Conservation (phyloP, 2,329 filamentous ascomycete genomes). For the Spiromastix sp. region DNA sequence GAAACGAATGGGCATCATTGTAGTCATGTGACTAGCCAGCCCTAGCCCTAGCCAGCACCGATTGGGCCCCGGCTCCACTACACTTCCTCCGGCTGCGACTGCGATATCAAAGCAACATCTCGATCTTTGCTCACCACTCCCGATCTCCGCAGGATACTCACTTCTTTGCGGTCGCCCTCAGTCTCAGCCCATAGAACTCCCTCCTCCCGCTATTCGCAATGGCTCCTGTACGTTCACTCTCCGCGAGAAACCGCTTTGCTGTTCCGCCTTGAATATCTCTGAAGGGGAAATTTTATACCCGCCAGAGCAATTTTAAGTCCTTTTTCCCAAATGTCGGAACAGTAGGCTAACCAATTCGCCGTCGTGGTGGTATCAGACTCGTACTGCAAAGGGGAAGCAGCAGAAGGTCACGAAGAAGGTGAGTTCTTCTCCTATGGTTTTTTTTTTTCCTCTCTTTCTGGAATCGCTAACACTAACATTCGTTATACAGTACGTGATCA, state of each 20-base stretch:
- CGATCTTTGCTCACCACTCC: too few relatives aligned
- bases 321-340: slow-evolving; percentile 39
- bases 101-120: too few relatives aligned
- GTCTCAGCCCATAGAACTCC: slow-evolving; percentile 18
- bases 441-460: background rate
- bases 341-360: slow-evolving; percentile 80
- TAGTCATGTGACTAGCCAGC: too few relatives aligned
- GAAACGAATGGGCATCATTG: too few relatives aligned
- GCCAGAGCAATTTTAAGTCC: too few relatives aligned
- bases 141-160: slow-evolving; percentile 77
- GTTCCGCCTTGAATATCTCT: slow-evolving; percentile 49
- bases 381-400: too few relatives aligned
- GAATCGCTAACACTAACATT: slow-evolving; percentile 2
- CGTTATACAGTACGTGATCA: slow-evolving; percentile 79
- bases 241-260: slow-evolving; percentile 73
- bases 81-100: too few relatives aligned
- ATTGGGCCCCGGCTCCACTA: too few relatives aligned
- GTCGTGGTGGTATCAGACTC: too few relatives aligned
- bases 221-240: slow-evolving; percentile 72
- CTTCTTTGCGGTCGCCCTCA: slow-evolving; percentile 61
- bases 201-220: slow-evolving; percentile 50
- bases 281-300: too few relatives aligned
- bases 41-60: too few relatives aligned
- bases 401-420: slow-evolving; percentile 42
- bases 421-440: slow-evolving; percentile 12